Percentiles rank a stretch among this genome's conserved stretches.
phyloP scores from a whole-genome alignment of 345 rosid species.

The Jatropha curcas region DNA sequence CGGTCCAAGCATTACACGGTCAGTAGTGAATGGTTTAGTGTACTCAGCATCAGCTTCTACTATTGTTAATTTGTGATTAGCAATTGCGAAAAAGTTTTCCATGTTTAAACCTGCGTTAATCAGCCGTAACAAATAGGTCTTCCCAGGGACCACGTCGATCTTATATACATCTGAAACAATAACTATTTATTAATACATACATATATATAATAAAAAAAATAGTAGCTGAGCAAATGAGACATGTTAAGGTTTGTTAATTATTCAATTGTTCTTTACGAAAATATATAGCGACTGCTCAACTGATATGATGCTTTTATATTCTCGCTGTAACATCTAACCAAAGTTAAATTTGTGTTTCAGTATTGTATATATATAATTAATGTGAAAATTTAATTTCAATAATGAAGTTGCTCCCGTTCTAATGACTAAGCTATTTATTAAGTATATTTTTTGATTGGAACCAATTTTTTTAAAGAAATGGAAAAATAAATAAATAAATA shows the following conservation, averaged over 20 bases:
- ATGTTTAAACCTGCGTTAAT: conserved; percentile 77
- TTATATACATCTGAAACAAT: conserved; percentile 59
- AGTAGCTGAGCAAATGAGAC: background rate
- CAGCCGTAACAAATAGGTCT: conserved; percentile 71
- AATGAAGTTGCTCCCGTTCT: too few relatives aligned
- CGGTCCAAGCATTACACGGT: conserved; percentile 78
- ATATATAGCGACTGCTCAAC: background rate
- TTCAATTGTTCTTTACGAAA: background rate
- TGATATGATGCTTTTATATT: background rate
- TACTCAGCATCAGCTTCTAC: conserved; percentile 87
- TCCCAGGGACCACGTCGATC: conserved; percentile 62
- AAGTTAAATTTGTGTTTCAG: too few relatives aligned
- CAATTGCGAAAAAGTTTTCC: conserved; percentile 80
- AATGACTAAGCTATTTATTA: too few relatives aligned
- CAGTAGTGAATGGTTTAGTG: conserved; percentile 69
- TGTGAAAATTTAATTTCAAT: too few relatives aligned
- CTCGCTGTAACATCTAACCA: background rate
- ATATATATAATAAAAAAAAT: background rate
- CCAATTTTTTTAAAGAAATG: too few relatives aligned
- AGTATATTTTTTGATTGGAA: too few relatives aligned
- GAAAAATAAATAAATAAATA: background rate
- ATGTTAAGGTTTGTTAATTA: background rate
- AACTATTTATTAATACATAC: background rate
- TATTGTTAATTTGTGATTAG: conserved; percentile 69
- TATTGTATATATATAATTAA: too few relatives aligned